Evolutionary conservation across 192 early-diverging fungal species (phyloP).

Genomic region (Podila epigama): DNA sequence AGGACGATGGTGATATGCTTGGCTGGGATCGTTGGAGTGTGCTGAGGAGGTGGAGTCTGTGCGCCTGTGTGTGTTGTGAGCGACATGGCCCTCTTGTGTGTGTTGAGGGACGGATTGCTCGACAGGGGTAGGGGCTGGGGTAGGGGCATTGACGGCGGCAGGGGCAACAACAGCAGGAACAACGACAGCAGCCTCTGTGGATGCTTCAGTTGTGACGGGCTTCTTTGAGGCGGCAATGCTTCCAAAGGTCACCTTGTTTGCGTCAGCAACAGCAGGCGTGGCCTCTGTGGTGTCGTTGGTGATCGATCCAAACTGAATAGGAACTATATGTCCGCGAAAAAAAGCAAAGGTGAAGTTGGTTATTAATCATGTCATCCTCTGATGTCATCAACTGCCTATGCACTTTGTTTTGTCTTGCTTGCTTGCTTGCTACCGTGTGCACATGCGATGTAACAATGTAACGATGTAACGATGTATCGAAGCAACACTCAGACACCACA

Average conservation of each 20-base stretch:
- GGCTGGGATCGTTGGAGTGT: slow-evolving; percentile 48
- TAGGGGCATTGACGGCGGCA: slow-evolving; percentile 35
- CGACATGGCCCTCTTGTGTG: slow-evolving; percentile 24
- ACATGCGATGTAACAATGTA: no score
- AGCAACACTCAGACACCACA: no score
- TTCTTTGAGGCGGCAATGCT: slow-evolving; percentile 41
- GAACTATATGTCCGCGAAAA: slow-evolving; percentile 5
- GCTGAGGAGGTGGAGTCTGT: slow-evolving; percentile 44
- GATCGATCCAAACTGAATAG: slow-evolving; percentile 54
- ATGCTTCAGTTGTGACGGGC: slow-evolving; percentile 19
- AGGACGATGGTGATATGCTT: slow-evolving; percentile 45
- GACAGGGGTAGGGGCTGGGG: slow-evolving; percentile 30
- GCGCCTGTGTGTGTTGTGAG: slow-evolving; percentile 33
- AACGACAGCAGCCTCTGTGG: slow-evolving; percentile 16
- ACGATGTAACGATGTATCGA: no score
- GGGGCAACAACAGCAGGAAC: background rate
- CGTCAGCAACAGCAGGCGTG: slow-evolving; percentile 15
- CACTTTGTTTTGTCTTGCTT: no score
- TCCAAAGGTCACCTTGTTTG: slow-evolving; percentile 40
- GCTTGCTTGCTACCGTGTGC: no score
- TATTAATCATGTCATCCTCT: no score
- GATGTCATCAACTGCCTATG: no score
- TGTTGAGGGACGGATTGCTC: background rate
- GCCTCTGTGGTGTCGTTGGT: slow-evolving; percentile 44
- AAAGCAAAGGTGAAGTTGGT: background rate